Evolutionary conservation across 495 filamentous ascomycete species (phyloP).

Genomic region (Hypoxylon rickii): DNA sequence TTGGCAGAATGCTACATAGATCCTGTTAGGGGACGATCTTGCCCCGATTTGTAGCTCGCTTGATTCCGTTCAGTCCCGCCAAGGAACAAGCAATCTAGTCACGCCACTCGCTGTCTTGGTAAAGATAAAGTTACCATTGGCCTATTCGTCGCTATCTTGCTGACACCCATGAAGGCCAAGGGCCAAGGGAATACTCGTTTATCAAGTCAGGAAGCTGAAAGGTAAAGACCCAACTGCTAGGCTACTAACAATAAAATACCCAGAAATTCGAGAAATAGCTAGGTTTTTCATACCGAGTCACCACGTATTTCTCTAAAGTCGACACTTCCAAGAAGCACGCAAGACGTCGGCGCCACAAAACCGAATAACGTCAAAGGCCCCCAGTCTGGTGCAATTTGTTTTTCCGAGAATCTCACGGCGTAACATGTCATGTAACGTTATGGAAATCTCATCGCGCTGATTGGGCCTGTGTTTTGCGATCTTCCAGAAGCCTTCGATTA

Average conservation of each 20-base stretch:
- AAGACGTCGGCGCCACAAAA: constrained; percentile 6
- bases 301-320: too few relatives aligned
- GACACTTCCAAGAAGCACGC: too few relatives aligned
- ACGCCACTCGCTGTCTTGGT: constrained; percentile 8
- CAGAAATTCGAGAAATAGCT: too few relatives aligned
- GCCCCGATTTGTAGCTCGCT: constrained; percentile 14
- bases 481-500: constrained; percentile 18
- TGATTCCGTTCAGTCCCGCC: constrained; percentile 8
- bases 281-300: too few relatives aligned
- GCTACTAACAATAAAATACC: too few relatives aligned
- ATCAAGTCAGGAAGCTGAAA: constrained; percentile 23
- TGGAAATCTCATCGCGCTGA: too few relatives aligned
- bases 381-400: neutral
- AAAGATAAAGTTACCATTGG: constrained; percentile 16
- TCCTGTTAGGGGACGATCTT: constrained; percentile 26
- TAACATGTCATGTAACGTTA: too few relatives aligned
- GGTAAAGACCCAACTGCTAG: neutral
- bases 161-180: constrained; percentile 9
- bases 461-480: constrained; percentile 1
- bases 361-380: constrained; percentile 12
- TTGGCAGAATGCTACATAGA: constrained; percentile 10
- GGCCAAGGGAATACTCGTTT: neutral
- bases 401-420: neutral
- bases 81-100: constrained; percentile 20
- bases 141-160: constrained; percentile 17